These are phyloP conservation scores for Scedosporium dehoogii DNA, from an alignment of 2,329 filamentous ascomycete species.

Conservation along the genomic window DNA sequence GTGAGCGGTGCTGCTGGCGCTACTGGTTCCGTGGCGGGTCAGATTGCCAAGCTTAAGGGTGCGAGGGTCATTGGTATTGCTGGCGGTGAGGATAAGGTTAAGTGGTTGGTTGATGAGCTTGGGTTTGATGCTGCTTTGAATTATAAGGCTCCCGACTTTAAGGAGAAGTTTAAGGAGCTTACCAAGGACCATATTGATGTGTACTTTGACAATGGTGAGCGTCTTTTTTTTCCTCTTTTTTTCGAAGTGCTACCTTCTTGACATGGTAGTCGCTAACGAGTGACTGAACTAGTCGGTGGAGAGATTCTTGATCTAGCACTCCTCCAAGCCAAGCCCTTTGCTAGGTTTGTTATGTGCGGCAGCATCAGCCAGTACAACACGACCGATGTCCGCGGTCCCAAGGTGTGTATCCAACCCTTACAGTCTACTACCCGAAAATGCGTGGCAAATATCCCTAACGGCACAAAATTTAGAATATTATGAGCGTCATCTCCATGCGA, in stretches of 20 bases:
- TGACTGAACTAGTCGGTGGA: slow-evolving; percentile 41
- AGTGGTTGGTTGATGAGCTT: slow-evolving; percentile 52
- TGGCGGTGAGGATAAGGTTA: slow-evolving; percentile 56
- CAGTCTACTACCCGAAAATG: too few species aligned
- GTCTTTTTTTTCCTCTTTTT: neutral
- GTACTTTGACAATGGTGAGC: slow-evolving; percentile 56
- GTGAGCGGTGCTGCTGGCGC: slow-evolving; percentile 71
- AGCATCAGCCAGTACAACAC: slow-evolving; percentile 61
- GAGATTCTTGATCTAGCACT: slow-evolving; percentile 60
- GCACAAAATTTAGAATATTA: slow-evolving; percentile 27
- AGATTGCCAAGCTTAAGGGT: slow-evolving; percentile 68
- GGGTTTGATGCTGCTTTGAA: slow-evolving; percentile 60
- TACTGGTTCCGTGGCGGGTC: slow-evolving; percentile 65
- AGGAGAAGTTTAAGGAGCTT: slow-evolving; percentile 46
- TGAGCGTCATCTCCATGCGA: slow-evolving; percentile 41
- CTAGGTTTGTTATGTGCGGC: slow-evolving; percentile 64
- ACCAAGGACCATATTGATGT: slow-evolving; percentile 54
- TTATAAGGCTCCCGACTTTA: slow-evolving; percentile 57
- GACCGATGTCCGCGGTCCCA: slow-evolving; percentile 43
- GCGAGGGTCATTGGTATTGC: slow-evolving; percentile 53
- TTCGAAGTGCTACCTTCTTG: neutral
- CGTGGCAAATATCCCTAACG: slow-evolving; percentile 15
- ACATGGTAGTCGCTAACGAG: slow-evolving; percentile 7
- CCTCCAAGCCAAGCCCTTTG: slow-evolving; percentile 47
- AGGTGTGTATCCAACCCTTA: slow-evolving; percentile 11